Conservation (phyloP, 192 early-diverging fungal genomes). For the Umbelopsis sp. region DNA sequence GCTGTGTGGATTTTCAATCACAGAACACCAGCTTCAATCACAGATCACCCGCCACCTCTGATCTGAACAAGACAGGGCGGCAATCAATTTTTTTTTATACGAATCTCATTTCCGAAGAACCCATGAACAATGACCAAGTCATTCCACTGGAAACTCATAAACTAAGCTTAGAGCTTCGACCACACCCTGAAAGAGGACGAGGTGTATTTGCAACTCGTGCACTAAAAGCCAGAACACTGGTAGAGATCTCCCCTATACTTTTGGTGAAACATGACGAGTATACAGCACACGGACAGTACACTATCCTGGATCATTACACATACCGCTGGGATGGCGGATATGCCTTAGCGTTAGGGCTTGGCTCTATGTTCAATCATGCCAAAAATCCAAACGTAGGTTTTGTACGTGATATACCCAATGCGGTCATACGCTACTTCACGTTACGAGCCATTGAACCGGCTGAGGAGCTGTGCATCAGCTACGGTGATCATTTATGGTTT, state of each 20-base stretch:
- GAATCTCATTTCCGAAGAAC: background rate
- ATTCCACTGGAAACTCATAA: constrained; percentile 26
- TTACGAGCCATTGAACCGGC: constrained; percentile 51
- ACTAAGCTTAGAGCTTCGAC: constrained; percentile 50
- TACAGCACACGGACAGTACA: constrained; percentile 55
- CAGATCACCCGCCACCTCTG: too few relatives aligned
- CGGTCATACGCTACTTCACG: constrained; percentile 60
- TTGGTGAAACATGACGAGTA: constrained; percentile 59
- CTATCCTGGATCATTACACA: constrained; percentile 66
- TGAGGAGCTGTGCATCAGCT: constrained; percentile 70
- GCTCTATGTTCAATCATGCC: constrained; percentile 71
- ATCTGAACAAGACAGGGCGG: too few relatives aligned
- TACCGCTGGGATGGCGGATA: constrained; percentile 64
- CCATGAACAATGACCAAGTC: constrained; percentile 4
- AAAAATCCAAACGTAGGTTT: constrained; percentile 63
- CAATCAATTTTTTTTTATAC: background rate
- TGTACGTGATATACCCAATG: constrained; percentile 54
- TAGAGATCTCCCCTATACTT: constrained; percentile 64
- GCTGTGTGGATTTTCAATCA: too few relatives aligned
- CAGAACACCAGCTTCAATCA: too few relatives aligned
- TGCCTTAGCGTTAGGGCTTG: constrained; percentile 66
- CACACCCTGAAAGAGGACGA: constrained; percentile 55
- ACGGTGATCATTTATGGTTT: constrained; percentile 69
- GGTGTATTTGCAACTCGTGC: constrained; percentile 54
- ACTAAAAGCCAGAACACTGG: constrained; percentile 44